phyloP scores from a whole-genome alignment of 106 monocot genomes.

The Acorus gramineus region DNA sequence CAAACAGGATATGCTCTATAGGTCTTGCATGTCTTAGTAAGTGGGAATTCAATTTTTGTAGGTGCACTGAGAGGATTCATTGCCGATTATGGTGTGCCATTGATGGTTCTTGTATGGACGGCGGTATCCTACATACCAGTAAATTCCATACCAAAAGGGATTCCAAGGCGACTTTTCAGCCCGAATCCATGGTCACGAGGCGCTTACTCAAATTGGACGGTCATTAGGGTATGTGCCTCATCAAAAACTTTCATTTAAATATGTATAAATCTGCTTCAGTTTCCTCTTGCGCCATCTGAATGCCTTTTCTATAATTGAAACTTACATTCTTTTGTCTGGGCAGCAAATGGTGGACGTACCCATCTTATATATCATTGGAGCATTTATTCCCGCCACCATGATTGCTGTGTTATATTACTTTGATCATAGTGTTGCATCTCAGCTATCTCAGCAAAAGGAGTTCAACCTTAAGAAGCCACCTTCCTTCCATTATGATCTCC shows the following conservation, averaged over 20 bases:
- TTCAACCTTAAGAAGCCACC: conserved; percentile 36
- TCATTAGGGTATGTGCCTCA: conserved; percentile 15
- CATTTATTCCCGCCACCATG: conserved; percentile 38
- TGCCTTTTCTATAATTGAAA: not conserved
- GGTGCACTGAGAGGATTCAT: conserved; percentile 23
- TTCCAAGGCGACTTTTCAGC: conserved; percentile 32
- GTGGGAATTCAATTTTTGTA: not conserved
- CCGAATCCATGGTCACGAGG: conserved; percentile 31
- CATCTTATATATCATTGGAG: conserved; percentile 23
- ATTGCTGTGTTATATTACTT: conserved; percentile 37
- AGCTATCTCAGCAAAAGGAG: conserved; percentile 32
- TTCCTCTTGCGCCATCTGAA: no score
- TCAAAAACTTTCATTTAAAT: not conserved
- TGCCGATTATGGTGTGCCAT: conserved; percentile 36
- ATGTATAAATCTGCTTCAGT: not conserved
- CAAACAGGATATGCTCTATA: no score
- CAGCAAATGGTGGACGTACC: conserved; percentile 34
- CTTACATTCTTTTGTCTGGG: not conserved
- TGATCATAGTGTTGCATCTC: conserved; percentile 40
- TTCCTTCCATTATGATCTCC: conserved; percentile 34
- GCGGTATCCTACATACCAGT: conserved; percentile 28
- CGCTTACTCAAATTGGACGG: conserved; percentile 43
- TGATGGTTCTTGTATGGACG: conserved; percentile 34
- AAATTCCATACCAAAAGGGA: conserved; percentile 25
- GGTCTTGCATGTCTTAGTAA: not conserved